Evolutionary conservation across 345 rosid genomes (phyloP).

Genomic region (Cardamine occulta): DNA sequence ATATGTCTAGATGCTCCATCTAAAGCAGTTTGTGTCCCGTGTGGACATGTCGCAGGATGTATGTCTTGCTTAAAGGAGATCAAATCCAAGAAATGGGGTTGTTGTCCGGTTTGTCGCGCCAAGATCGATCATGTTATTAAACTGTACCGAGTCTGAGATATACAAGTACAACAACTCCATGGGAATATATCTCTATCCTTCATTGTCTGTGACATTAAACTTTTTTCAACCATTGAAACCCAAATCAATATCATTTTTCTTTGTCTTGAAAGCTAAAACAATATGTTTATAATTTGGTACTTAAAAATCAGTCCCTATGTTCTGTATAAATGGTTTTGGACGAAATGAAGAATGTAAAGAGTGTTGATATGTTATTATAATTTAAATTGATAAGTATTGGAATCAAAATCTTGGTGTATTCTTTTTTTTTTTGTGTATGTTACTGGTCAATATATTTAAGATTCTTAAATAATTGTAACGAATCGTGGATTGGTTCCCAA

Average conservation of each 20-base stretch:
- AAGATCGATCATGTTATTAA: constrained; percentile 78
- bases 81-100: constrained; percentile 83
- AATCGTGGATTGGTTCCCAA: constrained; percentile 34
- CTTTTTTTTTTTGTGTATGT: neutral
- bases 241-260: no score
- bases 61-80: constrained; percentile 89
- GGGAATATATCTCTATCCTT: constrained; percentile 11
- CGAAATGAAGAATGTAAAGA: no score
- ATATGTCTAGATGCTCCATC: constrained; percentile 93
- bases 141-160: constrained; percentile 72
- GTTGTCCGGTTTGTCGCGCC: constrained; percentile 97
- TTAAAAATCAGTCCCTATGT: no score
- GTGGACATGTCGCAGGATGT: constrained; percentile 98
- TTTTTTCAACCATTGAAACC: no score
- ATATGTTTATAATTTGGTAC: no score
- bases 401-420: neutral
- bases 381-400: neutral
- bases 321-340: no score
- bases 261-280: no score
- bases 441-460: neutral
- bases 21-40: constrained; percentile 92
- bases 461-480: constrained; percentile 15
- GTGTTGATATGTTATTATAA: no score
- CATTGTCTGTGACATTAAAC: no score
- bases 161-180: constrained; percentile 15